phyloP scores from a whole-genome alignment of 805 yeast species.

The Lachancea nothofagi region DNA sequence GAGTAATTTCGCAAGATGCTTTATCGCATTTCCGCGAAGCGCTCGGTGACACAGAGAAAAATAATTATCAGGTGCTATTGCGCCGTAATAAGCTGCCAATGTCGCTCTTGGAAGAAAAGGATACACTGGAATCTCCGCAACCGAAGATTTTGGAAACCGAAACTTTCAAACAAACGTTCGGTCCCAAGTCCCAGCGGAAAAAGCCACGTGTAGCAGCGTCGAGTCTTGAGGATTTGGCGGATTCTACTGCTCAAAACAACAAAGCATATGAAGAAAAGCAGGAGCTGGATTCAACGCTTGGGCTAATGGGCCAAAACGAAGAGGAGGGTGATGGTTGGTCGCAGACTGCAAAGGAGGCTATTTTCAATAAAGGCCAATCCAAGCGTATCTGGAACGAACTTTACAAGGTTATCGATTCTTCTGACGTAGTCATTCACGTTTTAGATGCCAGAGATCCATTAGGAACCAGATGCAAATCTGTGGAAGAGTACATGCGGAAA shows the following conservation, averaged over 20 bases:
- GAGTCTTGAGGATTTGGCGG: constrained; percentile 71
- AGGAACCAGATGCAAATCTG: constrained; percentile 91
- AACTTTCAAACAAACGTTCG: constrained; percentile 74
- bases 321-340: constrained; percentile 72
- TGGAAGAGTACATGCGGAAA: constrained; percentile 85
- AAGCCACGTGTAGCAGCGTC: constrained; percentile 80
- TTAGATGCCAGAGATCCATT: constrained; percentile 96
- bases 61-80: constrained; percentile 78
- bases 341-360: constrained; percentile 89
- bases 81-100: constrained; percentile 90
- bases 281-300: constrained; percentile 68
- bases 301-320: constrained; percentile 66
- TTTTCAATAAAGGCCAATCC: constrained; percentile 94
- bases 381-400: constrained; percentile 98
- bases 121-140: constrained; percentile 66
- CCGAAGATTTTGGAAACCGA: constrained; percentile 85
- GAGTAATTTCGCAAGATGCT: constrained; percentile 97
- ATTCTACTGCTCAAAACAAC: constrained; percentile 49
- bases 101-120: constrained; percentile 88
- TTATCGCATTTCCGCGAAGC: constrained; percentile 91
- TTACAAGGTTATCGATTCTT: constrained; percentile 93
- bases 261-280: constrained; percentile 64
- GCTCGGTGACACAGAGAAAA: constrained; percentile 76
- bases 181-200: constrained; percentile 91
- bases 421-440: constrained; percentile 95